phyloP scores from a whole-genome alignment of 2,329 filamentous ascomycete genomes.

The Fusarium solani-melongenae region DNA sequence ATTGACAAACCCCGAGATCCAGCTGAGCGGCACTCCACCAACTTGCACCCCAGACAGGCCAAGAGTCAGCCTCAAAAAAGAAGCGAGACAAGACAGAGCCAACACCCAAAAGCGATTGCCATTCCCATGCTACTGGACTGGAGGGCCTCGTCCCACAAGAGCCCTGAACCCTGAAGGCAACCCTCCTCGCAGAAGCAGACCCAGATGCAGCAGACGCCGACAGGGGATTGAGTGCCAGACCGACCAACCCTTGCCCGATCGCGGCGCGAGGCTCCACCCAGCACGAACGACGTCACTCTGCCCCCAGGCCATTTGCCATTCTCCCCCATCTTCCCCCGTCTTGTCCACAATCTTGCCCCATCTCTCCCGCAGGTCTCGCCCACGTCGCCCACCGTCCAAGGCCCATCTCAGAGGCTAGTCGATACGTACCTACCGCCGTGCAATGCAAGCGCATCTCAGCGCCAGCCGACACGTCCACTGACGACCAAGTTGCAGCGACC shows the following conservation, averaged over 20 bases:
- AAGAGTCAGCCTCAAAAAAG: conserved; percentile 14
- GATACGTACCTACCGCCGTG: conserved; percentile 28
- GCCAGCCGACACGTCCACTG: conserved; percentile 1
- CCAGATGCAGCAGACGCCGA: conserved; percentile 7
- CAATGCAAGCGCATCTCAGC: conserved; percentile 11
- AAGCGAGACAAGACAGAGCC: conserved; percentile 21
- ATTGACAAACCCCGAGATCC: neutral
- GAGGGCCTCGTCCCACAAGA: conserved; percentile 12
- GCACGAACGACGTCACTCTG: conserved; percentile 35
- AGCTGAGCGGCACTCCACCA: conserved; percentile 12
- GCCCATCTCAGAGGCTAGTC: conserved; percentile 20
- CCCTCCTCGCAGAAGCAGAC: conserved; percentile 5
- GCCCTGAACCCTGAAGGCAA: conserved; percentile 25
- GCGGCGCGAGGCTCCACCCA: conserved; percentile 19
- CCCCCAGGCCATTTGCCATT: conserved; percentile 31
- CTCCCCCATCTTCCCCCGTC: conserved; percentile 23
- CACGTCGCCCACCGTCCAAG: conserved; percentile 1
- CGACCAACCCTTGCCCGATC: conserved; percentile 29
- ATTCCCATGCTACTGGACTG: conserved; percentile 14
- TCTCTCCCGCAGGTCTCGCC: conserved; percentile 30
- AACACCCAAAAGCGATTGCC: conserved; percentile 1
- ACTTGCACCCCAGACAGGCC: conserved; percentile 6
- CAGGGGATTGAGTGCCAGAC: conserved; percentile 1
- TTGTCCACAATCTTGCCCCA: conserved; percentile 14
- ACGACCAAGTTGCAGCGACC: neutral